Conservation (phyloP, 148 eudicot genomes). For the Camellia japonica region DNA sequence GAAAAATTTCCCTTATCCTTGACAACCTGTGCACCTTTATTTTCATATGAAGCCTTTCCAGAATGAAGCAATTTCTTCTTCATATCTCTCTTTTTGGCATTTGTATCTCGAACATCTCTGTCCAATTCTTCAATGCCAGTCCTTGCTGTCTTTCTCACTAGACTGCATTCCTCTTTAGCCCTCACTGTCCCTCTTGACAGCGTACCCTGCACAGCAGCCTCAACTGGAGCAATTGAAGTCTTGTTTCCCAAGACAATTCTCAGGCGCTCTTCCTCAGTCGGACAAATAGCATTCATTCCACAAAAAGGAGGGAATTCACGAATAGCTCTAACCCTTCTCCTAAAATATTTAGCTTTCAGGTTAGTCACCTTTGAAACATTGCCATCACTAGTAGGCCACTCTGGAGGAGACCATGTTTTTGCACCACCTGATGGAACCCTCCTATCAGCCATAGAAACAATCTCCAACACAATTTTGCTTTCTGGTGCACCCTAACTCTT, state of each 20-base stretch:
- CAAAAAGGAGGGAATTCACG: conserved; percentile 76
- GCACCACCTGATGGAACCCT: conserved; percentile 15
- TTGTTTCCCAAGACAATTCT: too few relatives aligned
- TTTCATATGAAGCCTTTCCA: conserved; percentile 13
- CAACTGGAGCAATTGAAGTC: conserved; percentile 2
- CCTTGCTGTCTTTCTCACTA: conserved; percentile 11
- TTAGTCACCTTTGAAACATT: background rate
- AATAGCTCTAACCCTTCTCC: conserved; percentile 52
- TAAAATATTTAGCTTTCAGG: conserved; percentile 30
- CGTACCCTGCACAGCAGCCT: background rate
- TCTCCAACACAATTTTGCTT: background rate
- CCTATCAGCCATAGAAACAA: conserved; percentile 12
- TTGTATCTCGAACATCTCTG: conserved; percentile 9
- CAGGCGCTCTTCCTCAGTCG: conserved; percentile 19
- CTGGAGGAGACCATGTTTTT: conserved; percentile 12
- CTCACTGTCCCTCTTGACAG: background rate
- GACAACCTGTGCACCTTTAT: conserved; percentile 16
- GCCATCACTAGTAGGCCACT: conserved; percentile 15
- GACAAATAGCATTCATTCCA: conserved; percentile 43
- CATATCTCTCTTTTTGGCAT: conserved; percentile 5
- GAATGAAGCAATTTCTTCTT: conserved; percentile 19
- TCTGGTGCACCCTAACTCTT: too few relatives aligned
- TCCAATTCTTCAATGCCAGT: conserved; percentile 10
- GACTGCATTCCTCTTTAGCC: background rate
- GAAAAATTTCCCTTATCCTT: background rate